Percentiles rank a stretch among this genome's conserved stretches.
These are phyloP conservation scores for Amphirosellinia nigrospora DNA, from an alignment of 495 filamentous ascomycete genomes.

Conservation along the genomic window DNA sequence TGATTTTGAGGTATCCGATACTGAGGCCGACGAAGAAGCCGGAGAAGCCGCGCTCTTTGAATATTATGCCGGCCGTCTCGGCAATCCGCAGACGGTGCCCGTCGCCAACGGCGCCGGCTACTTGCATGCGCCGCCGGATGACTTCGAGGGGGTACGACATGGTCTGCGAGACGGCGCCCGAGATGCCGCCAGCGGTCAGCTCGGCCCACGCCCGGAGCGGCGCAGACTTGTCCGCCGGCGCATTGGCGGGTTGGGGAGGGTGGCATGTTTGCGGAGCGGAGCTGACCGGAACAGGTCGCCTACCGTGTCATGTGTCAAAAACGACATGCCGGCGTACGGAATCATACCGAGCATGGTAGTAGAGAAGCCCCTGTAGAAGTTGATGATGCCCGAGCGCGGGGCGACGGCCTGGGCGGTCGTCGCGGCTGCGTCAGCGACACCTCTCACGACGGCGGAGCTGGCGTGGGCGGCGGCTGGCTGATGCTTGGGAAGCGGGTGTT, in stretches of 20 bases:
- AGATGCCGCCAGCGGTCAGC: conserved; percentile 79
- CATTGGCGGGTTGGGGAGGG: conserved; percentile 50
- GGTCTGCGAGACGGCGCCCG: conserved; percentile 88
- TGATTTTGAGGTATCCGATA: conserved; percentile 93
- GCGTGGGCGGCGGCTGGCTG: conserved; percentile 17
- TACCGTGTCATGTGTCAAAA: conserved; percentile 89
- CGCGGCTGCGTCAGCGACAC: conserved; percentile 33
- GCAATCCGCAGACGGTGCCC: conserved; percentile 75
- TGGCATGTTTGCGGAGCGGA: conserved; percentile 70
- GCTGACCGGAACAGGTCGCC: conserved; percentile 80
- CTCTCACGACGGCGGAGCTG: conserved; percentile 25
- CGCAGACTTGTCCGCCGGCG: conserved; percentile 61
- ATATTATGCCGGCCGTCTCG: conserved; percentile 79
- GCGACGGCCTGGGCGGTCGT: conserved; percentile 46
- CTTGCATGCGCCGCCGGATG: conserved; percentile 91
- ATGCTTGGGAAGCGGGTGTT: conserved; percentile 53
- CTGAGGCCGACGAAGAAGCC: conserved; percentile 94
- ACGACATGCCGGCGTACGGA: conserved; percentile 96
- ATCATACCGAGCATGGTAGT: conserved; percentile 92
- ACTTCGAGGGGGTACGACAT: conserved; percentile 93
- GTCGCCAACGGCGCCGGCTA: conserved; percentile 91
- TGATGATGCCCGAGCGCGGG: conserved; percentile 72
- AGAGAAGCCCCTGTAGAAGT: conserved; percentile 95
- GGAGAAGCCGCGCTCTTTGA: conserved; percentile 71
- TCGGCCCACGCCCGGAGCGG: conserved; percentile 83